Conservation (phyloP, 2,329 filamentous ascomycete species). For the Fusarium tricinctum region DNA sequence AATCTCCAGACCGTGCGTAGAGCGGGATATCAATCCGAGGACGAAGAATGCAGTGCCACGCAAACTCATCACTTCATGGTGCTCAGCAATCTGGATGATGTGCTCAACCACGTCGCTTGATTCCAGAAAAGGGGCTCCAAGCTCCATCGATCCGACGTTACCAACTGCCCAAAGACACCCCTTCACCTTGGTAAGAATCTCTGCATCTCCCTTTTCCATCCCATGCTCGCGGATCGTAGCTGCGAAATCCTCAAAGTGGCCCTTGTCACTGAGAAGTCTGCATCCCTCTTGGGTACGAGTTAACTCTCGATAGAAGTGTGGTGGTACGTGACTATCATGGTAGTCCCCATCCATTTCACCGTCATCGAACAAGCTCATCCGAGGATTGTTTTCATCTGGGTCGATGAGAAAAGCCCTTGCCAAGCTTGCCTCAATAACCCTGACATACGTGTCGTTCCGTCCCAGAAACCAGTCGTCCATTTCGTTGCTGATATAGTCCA, state of each 20-base stretch:
- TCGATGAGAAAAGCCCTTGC: constrained; percentile 84
- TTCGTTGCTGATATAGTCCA: constrained; percentile 99
- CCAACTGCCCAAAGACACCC: constrained; percentile 97
- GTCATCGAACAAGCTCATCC: constrained; percentile 71
- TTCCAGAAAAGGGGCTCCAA: constrained; percentile 94
- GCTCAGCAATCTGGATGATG: constrained; percentile 90
- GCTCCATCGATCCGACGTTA: constrained; percentile 98
- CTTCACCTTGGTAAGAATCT: constrained; percentile 93
- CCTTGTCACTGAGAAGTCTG: constrained; percentile 88
- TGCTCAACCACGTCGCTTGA: constrained; percentile 87
- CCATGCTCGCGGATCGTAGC: constrained; percentile 89
- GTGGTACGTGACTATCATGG: constrained; percentile 81
- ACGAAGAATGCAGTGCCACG: constrained; percentile 98
- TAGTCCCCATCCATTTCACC: constrained; percentile 68
- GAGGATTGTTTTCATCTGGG: constrained; percentile 69
- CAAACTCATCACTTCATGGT: constrained; percentile 90
- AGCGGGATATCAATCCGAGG: constrained; percentile 90
- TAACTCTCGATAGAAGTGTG: constrained; percentile 96
- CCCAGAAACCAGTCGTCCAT: constrained; percentile 99
- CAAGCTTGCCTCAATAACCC: constrained; percentile 93
- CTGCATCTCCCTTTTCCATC: constrained; percentile 85
- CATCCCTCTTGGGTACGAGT: constrained; percentile 95
- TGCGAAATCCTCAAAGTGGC: constrained; percentile 95
- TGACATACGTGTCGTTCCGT: constrained; percentile 95
- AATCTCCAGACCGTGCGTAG: constrained; percentile 92